phyloP scores from a whole-genome alignment of 2,329 filamentous ascomycete genomes.

The Hypoxylon sp. region DNA sequence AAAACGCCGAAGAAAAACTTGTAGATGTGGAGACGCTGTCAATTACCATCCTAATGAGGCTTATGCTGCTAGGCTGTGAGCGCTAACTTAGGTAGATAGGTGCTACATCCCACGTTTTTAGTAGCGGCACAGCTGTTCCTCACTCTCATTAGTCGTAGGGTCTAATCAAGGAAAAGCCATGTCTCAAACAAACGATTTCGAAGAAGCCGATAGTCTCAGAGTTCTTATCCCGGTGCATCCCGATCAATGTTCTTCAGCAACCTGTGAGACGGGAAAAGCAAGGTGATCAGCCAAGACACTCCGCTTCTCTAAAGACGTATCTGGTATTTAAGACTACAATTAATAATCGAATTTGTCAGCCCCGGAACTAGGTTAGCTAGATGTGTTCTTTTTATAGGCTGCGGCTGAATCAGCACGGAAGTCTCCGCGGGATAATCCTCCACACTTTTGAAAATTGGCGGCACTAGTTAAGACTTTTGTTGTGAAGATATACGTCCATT shows the following conservation, averaged over 20 bases:
- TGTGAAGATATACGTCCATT: neutral
- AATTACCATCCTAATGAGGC: too few relatives aligned
- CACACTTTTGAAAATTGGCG: neutral
- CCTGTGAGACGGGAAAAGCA: neutral
- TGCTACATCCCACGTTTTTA: too few relatives aligned
- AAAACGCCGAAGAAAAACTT: too few relatives aligned
- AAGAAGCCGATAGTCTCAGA: neutral
- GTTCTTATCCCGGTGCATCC: neutral
- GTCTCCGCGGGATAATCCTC: neutral
- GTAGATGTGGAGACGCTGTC: too few relatives aligned
- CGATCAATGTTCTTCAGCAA: neutral
- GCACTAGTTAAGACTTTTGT: neutral
- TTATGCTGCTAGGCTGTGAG: too few relatives aligned
- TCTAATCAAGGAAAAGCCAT: too few relatives aligned
- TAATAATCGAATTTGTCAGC: slow-evolving; percentile 3
- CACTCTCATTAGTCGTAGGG: too few relatives aligned
- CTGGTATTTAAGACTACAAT: neutral
- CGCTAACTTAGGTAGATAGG: too few relatives aligned
- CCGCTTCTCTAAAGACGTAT: too few relatives aligned
- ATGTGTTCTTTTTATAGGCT: slow-evolving; percentile 34
- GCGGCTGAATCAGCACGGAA: slow-evolving; percentile 22
- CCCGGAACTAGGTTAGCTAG: neutral
- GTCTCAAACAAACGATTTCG: neutral
- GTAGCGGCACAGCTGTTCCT: too few relatives aligned
- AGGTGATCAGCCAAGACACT: neutral